Conservation (phyloP, 2,329 filamentous ascomycete species). For the Rutstroemia sp. region DNA sequence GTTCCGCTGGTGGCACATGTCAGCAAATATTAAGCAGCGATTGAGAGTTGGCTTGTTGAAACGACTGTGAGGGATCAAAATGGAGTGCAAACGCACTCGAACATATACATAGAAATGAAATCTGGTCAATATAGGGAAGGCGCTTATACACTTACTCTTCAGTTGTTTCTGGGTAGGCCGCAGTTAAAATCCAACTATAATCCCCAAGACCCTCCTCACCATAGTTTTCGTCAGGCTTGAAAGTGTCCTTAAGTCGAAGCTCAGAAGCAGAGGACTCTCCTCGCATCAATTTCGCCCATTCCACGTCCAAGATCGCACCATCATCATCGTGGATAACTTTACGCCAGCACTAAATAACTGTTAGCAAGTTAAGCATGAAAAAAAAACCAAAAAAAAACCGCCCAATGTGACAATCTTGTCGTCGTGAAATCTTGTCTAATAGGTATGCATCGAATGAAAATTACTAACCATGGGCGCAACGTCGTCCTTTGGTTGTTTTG, state of each 20-base stretch:
- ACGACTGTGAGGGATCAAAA: too few relatives aligned
- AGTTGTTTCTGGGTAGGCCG: slow-evolving; percentile 65
- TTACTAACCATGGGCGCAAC: background rate
- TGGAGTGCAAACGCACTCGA: background rate
- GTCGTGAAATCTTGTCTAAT: background rate
- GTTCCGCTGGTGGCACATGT: slow-evolving; percentile 34
- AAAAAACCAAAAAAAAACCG: background rate
- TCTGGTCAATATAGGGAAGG: slow-evolving; percentile 22
- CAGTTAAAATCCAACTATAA: slow-evolving; percentile 72
- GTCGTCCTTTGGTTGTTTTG: background rate
- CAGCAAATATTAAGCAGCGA: background rate
- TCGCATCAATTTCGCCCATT: slow-evolving; percentile 19
- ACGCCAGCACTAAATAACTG: background rate
- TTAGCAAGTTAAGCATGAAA: background rate
- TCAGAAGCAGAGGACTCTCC: slow-evolving; percentile 19
- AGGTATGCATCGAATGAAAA: background rate
- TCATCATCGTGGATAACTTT: background rate
- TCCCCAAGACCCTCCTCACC: slow-evolving; percentile 46
- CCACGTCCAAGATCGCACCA: slow-evolving; percentile 12
- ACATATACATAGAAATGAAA: background rate
- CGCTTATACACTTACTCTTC: slow-evolving; percentile 19
- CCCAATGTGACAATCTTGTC: background rate
- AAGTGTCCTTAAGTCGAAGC: slow-evolving; percentile 29
- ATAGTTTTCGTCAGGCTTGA: slow-evolving; percentile 45
- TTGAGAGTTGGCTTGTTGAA: too few relatives aligned